Evolutionary conservation across 179 eudicot species (phyloP), one percentile per base, ranked within the genome.

Genomic region (Spergularia azorica): DNA sequence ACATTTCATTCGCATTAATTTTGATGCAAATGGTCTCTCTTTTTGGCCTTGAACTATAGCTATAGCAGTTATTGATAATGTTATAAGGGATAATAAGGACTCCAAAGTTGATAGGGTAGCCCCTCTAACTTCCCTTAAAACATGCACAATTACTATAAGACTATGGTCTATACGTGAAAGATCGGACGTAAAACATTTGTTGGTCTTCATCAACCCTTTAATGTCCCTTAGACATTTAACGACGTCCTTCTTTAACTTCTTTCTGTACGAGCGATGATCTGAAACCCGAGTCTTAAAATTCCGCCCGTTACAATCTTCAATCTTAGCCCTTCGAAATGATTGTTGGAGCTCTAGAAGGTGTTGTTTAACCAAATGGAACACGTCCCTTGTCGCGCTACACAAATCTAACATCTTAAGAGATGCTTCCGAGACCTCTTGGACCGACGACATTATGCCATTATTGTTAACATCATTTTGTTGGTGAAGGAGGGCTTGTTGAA

Each of bases 91-190:
- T 83, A 83, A 70, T 3, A 90, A 70, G 8, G 93, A 88, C 74
- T 86, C 89, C 52, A 90, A 80, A 4, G 83, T 79, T 0, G 84
- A 77, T 18, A 89, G 70, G 0, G 87, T 85, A 20, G 90, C 82
- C 26, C 77, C 80, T 73, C 87, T 86, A 36, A 91, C 87, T 64
- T 91, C 90, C 73, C 83, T 86, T 38, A 89, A 64, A 73, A 88
- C 85, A 71, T 84, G 84, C 21, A 84, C 90, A 26, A 86, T 87
- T 3, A 84, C 87, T 56, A 70, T 75, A 15, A 89, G 87, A 79
- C 79, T 83, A 15, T 71, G 79, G 59, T 89, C 87, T 3, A 77
- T 16, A 13, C 72, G 73, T 16, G 80, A 75, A 18, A 80, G 78
- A 16, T 74, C 76, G 8, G 73, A 69, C 43, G 70, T 70, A 21